Base-by-base conservation (phyloP, 306 rosid species). In the Dalbergia cultrata region DNA sequence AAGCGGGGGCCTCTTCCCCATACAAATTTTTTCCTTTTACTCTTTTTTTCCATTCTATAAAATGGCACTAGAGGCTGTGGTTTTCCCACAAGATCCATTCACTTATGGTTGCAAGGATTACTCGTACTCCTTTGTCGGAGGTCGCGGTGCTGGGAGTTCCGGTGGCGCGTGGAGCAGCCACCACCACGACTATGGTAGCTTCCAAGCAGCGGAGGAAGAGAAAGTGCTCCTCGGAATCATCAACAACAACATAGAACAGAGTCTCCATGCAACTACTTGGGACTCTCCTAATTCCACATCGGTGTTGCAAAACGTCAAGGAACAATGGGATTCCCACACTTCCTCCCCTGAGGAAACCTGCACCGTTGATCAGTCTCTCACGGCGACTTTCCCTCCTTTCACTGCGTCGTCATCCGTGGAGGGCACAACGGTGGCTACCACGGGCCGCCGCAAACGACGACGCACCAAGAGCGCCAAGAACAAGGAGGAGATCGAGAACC, bases 401-500 rank as follows among this genome's bases (percentile, higher is more conserved):
- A 9, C 67, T 78, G 41, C 70, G 43, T 19, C 73, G n/a, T 13
- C 84, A 31, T 35, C 67, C 6, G 41, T 7, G 14, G n/a, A 43
- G 10, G 83, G 80, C 9, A 9, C 47, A 7, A 10, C 13, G 13
- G 50, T 3, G 53, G 53, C 14, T 2, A 13, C 81, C 17, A 22
- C 85, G 0, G 74, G 77, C 2, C 85, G 97, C 13, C 78, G 91
- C 1, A 92, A 92, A 78, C 88, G 98, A 5, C 89, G 92, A 26
- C 92, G 97, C 8, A 90, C 88, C 22, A 90, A 85, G 78, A 85
- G 60, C 78, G 47, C 89, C 16, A 92, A 91, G 76, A 95, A 95
- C 88, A 86, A 81, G 37, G 97, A 92, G 49, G 98, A 92, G 68
- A 89, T 94, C 18, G 98, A 94, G 86, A 94, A 90, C 81, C 97